Evolutionary conservation across 2,329 filamentous ascomycete genomes (phyloP).

Genomic region (Fusarium sp.): DNA sequence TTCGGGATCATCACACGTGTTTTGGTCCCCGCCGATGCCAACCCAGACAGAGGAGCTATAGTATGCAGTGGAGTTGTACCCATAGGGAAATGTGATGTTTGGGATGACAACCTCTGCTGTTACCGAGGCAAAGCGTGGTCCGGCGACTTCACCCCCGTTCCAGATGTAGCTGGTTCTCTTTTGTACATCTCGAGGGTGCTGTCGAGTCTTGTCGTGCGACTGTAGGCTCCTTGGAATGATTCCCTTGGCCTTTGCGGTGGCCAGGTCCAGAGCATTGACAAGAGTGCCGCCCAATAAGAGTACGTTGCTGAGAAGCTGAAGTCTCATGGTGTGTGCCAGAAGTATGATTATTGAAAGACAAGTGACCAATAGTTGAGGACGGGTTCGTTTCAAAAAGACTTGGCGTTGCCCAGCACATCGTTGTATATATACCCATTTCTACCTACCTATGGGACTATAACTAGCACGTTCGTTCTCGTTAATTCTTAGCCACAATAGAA

Average conservation of each 20-base stretch:
- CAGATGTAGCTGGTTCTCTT: not conserved
- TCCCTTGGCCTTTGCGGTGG: not conserved
- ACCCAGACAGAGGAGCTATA: slow-evolving; percentile 18
- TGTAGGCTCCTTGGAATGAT: not conserved
- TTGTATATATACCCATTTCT: not conserved
- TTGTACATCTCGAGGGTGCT: not conserved
- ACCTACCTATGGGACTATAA: no score
- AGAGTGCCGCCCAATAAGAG: not conserved
- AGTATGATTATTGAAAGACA: not conserved
- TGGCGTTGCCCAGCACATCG: not conserved
- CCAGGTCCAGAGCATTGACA: not conserved
- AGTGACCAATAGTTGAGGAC: not conserved
- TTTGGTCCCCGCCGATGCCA: slow-evolving; percentile 9
- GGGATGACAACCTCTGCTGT: slow-evolving; percentile 14
- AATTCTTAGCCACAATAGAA: not conserved
- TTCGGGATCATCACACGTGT: not conserved
- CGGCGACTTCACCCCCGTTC: slow-evolving; percentile 5
- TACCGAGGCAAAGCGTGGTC: slow-evolving; percentile 4
- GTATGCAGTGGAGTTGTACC: slow-evolving; percentile 10
- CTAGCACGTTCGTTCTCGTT: no score
- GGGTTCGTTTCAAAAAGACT: not conserved
- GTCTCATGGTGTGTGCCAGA: not conserved
- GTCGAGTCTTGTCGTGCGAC: not conserved
- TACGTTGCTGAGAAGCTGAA: not conserved
- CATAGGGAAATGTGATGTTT: slow-evolving; percentile 18